phyloP scores from a whole-genome alignment of 177 flowering plant genomes.

The Tripterygium wilfordii region DNA sequence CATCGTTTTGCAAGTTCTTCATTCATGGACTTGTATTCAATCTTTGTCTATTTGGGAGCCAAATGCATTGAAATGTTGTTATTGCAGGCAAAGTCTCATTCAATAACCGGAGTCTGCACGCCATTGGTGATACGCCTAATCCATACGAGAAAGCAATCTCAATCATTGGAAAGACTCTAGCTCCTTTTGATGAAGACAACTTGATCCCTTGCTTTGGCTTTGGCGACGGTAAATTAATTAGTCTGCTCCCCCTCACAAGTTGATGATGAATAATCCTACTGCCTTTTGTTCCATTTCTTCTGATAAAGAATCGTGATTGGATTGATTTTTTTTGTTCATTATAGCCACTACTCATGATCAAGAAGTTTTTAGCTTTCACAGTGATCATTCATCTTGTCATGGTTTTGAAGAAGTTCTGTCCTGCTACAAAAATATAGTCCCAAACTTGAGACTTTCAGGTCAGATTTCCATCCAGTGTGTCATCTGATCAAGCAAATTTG shows the following conservation, averaged over 20 bases:
- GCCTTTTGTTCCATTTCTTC: no score
- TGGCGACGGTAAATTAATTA: constrained; percentile 43
- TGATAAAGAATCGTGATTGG: not conserved
- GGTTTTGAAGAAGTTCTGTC: constrained; percentile 64
- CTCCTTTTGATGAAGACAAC: constrained; percentile 70
- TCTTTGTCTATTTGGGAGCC: no score
- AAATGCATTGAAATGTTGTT: no score
- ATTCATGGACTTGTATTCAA: no score
- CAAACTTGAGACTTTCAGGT: constrained; percentile 49
- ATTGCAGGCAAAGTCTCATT: constrained; percentile 46
- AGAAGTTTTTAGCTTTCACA: constrained; percentile 53
- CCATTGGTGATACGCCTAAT: constrained; percentile 39
- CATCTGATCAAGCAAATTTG: no score
- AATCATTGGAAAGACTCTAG: constrained; percentile 53
- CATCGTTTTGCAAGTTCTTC: not conserved
- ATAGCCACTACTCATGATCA: constrained; percentile 63
- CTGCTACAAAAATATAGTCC: constrained; percentile 44
- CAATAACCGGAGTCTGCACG: constrained; percentile 44
- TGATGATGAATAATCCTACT: no score
- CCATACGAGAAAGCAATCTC: constrained; percentile 65
- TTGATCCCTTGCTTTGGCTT: constrained; percentile 70
- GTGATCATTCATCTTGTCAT: constrained; percentile 47
- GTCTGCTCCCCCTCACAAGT: not conserved
- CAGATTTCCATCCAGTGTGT: not conserved
- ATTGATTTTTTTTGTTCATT: constrained; percentile 2